phyloP scores from a whole-genome alignment of 345 rosid genomes.

The Gossypium thurberi region DNA sequence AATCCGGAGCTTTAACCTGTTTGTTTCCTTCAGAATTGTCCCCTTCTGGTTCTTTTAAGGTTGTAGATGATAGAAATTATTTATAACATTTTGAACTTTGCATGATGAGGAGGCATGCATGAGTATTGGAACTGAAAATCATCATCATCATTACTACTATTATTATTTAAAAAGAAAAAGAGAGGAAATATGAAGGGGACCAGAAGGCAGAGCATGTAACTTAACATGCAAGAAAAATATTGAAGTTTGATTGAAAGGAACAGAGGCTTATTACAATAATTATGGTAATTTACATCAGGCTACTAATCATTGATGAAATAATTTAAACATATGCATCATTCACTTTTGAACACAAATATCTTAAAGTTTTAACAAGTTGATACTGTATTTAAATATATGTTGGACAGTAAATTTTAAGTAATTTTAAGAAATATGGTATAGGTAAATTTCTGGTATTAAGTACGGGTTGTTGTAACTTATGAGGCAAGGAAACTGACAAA shows the following conservation, averaged over 20 bases:
- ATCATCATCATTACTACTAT: too few species aligned
- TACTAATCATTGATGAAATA: not conserved
- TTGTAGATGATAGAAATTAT: constrained; percentile 23
- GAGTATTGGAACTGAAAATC: too few species aligned
- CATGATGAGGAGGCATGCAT: too few species aligned
- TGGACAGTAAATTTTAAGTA: too few species aligned
- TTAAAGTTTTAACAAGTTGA: too few species aligned
- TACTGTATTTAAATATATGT: too few species aligned
- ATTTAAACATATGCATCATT: not conserved
- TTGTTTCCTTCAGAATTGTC: not conserved
- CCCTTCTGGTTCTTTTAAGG: not conserved
- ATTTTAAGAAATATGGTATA: too few species aligned
- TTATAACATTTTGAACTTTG: constrained; percentile 18
- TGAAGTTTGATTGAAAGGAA: not conserved
- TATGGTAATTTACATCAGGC: not conserved
- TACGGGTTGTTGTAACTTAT: too few species aligned
- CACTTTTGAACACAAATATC: not conserved
- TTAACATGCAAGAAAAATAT: not conserved
- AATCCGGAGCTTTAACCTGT: constrained; percentile 17
- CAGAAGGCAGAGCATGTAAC: not conserved
- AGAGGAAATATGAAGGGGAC: not conserved
- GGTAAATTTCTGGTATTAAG: too few species aligned
- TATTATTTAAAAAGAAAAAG: not conserved
- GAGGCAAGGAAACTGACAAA: too few species aligned
- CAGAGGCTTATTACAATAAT: not conserved